A percentile compares a stretch with the other conserved stretches of the same genome.
Evolutionary conservation across 495 filamentous ascomycete genomes (phyloP).

Genomic region (Aspergillus avenaceus): DNA sequence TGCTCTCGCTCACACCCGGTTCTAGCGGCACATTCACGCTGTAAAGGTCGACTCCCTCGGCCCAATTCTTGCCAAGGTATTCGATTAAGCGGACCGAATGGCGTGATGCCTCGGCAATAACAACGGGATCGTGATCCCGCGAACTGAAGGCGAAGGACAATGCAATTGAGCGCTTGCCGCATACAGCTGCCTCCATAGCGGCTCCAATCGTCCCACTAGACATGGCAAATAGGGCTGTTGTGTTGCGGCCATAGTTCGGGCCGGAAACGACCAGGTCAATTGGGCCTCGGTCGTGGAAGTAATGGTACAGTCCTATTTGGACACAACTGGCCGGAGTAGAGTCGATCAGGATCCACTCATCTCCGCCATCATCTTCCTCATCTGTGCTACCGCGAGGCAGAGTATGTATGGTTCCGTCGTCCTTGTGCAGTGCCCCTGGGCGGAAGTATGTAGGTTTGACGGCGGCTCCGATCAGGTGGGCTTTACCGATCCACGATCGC

Average conservation of each 20-base stretch:
- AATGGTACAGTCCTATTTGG: conserved; percentile 85
- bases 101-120: conserved; percentile 70
- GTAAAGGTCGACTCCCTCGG: conserved; percentile 71
- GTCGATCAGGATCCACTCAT: conserved; percentile 93
- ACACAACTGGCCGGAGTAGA: conserved; percentile 84
- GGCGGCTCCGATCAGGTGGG: conserved; percentile 82
- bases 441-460: conserved; percentile 89
- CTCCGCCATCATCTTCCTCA: conserved; percentile 47
- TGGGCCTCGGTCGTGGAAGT: conserved; percentile 71
- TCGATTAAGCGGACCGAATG: conserved; percentile 73
- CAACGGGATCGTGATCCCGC: conserved; percentile 68
- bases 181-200: conserved; percentile 89
- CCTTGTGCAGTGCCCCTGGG: conserved; percentile 54
- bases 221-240: conserved; percentile 86
- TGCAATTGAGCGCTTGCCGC: conserved; percentile 71
- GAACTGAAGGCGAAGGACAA: conserved; percentile 84
- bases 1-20: conserved; percentile 59
- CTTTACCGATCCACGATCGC: conserved; percentile 97
- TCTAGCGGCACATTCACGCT: conserved; percentile 82
- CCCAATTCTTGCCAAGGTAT: conserved; percentile 72
- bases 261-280: conserved; percentile 86
- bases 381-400: conserved; percentile 54
- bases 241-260: conserved; percentile 94
- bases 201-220: conserved; percentile 86
- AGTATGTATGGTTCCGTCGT: conserved; percentile 64